Base-by-base conservation (phyloP, 345 rosid genomes). In the Hibiscus trionum region DNA sequence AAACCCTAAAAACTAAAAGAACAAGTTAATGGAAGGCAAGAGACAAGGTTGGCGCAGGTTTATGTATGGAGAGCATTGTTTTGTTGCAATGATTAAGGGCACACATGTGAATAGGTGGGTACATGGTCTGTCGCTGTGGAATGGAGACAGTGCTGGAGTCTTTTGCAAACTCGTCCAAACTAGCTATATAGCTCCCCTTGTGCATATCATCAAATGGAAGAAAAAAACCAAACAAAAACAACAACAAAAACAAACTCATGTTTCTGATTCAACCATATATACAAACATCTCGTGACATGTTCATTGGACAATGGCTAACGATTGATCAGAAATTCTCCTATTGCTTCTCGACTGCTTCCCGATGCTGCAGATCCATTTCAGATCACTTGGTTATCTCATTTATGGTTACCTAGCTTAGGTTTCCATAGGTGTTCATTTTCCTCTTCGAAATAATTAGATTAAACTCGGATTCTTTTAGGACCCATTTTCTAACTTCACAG, bases 101-200 rank as follows among this genome's bases (percentile, higher is more conserved):
- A 80, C 82, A 87, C 87, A 85, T 85, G 91, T 87, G 88, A 87
- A 77, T 82, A 72, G 81, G 80, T 83, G 88, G 86, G 87, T 85
- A 78, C 88, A 61, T 82, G 19, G 76, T 87, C 83, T 87, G 88
- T 82, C 91, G 21, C 12, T 74, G 63, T 79, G 73, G 60, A 78
- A 77, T 83, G 77, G 67, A 80, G 88, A 81, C 88, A 80, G 77
- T 76, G 68, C 77, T 76, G 75, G 66, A 74, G 75, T 44, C 7
- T 72, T 78, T 44, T 44, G 47, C 47, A 44, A 76, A 61, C 70
- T 78, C 79, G 73, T 67, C 37, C 73, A 77, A 77, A 26, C 35
- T 70, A 37, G n/a, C 16, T 55, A 55, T 19, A 17, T 44, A 69
- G 27, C 75, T 67, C 64, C 39, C 39, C 39, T 39, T 39, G 46